Evolutionary conservation across 306 rosid genomes (phyloP).

Genomic region (Phaseolus lunatus): DNA sequence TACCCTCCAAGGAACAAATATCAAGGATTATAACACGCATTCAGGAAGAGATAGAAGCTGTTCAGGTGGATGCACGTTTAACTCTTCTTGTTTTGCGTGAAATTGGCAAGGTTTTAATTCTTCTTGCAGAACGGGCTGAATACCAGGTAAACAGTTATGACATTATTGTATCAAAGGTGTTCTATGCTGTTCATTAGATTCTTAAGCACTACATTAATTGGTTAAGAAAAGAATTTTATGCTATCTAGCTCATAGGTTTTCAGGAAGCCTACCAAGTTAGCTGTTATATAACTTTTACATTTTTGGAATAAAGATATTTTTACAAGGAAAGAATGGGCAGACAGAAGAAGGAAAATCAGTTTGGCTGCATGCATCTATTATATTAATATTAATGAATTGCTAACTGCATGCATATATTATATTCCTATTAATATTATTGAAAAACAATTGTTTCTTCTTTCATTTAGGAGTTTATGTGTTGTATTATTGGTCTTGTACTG

Average conservation of each 20-base stretch:
- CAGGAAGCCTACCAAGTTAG: conserved; percentile 14
- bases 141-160: conserved; percentile 66
- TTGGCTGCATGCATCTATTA: not conserved
- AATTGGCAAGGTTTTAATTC: conserved; percentile 91
- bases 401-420: not conserved
- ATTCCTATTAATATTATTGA: not conserved
- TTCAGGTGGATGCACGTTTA: conserved; percentile 89
- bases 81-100: conserved; percentile 97
- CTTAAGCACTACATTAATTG: conserved; percentile 28
- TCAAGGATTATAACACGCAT: conserved; percentile 79
- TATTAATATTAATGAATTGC: not conserved
- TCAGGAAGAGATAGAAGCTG: conserved; percentile 96
- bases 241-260: conserved; percentile 22
- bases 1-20: conserved; percentile 94
- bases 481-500: conserved; percentile 2
- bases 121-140: conserved; percentile 87
- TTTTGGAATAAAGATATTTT: not conserved
- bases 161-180: conserved; percentile 28
- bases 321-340: conserved; percentile 5
- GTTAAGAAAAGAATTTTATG: conserved; percentile 21
- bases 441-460: not conserved
- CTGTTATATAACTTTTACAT: not conserved
- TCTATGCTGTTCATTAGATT: conserved; percentile 1
- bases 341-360: conserved; percentile 3
- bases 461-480: conserved; percentile 25